phyloP scores from a whole-genome alignment of 129 eudicot genomes.

The Artemisia annua region DNA sequence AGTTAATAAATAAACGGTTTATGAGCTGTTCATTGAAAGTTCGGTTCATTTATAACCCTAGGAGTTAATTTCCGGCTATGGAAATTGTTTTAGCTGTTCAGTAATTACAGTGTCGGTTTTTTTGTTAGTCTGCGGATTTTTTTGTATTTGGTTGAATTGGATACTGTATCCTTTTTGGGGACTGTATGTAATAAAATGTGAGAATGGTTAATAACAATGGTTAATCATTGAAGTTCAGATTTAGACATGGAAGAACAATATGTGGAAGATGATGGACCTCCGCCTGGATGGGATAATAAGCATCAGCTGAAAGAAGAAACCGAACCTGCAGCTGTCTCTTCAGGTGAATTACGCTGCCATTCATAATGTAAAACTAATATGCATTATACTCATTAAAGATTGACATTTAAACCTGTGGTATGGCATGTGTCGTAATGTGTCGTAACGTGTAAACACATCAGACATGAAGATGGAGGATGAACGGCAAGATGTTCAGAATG shows the following conservation, averaged over 20 bases:
- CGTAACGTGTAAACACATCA: background rate
- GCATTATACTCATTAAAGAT: background rate
- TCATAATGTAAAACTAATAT: background rate
- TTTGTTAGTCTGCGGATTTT: background rate
- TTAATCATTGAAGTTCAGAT: constrained; percentile 35
- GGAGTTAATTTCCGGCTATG: no score
- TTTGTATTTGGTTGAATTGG: background rate
- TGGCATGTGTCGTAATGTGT: no score
- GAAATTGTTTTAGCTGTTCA: no score
- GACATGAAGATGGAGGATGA: constrained; percentile 34
- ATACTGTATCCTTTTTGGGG: background rate
- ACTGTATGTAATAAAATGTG: background rate
- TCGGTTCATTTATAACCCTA: no score
- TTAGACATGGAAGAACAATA: constrained; percentile 32
- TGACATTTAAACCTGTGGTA: no score
- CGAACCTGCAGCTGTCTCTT: constrained; percentile 18
- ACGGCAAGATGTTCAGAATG: constrained; percentile 37
- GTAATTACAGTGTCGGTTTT: no score
- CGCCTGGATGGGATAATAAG: constrained; percentile 50
- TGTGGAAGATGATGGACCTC: constrained; percentile 41
- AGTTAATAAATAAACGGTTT: no score
- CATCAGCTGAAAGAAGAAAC: constrained; percentile 27
- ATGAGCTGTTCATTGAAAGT: no score
- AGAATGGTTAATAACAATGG: background rate
- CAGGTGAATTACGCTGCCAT: constrained; percentile 19